phyloP scores from a whole-genome alignment of 176 grass and related monocot species.

The Carex pumila region DNA sequence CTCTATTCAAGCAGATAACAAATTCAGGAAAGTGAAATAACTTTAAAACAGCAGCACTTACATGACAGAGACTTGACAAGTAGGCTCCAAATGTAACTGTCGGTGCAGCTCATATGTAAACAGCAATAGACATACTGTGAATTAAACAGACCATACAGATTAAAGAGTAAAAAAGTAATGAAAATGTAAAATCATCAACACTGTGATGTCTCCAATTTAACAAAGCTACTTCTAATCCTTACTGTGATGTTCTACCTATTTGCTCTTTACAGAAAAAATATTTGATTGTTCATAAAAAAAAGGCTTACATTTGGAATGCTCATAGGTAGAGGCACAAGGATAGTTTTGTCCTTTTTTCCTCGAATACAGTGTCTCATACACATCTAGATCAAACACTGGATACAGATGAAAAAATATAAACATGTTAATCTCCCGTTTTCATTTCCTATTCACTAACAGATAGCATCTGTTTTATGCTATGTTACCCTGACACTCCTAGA shows the following conservation, averaged over 20 bases:
- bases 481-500: too few species aligned
- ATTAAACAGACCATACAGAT: not conserved
- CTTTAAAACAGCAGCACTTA: slow-evolving; percentile 26
- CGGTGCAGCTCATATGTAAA: slow-evolving; percentile 88
- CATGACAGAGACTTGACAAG: slow-evolving; percentile 61
- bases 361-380: slow-evolving; percentile 32
- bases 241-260: not conserved
- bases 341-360: slow-evolving; percentile 38
- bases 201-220: not conserved
- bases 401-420: slow-evolving; percentile 7
- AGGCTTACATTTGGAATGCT: slow-evolving; percentile 73
- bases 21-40: not conserved
- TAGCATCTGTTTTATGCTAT: not conserved
- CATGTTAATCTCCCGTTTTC: not conserved
- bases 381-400: slow-evolving; percentile 50
- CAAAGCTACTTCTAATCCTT: not conserved
- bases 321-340: slow-evolving; percentile 54
- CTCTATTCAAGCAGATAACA: slow-evolving; percentile 7
- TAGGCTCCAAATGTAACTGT: slow-evolving; percentile 36
- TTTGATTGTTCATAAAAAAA: not conserved
- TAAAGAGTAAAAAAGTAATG: not conserved
- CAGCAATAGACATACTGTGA: slow-evolving; percentile 67
- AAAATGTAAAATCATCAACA: too few species aligned
- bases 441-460: not conserved
- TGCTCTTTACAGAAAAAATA: slow-evolving; percentile 1